Evolutionary conservation across 306 rosid genomes (phyloP).

Genomic region (Cicer bijugum): DNA sequence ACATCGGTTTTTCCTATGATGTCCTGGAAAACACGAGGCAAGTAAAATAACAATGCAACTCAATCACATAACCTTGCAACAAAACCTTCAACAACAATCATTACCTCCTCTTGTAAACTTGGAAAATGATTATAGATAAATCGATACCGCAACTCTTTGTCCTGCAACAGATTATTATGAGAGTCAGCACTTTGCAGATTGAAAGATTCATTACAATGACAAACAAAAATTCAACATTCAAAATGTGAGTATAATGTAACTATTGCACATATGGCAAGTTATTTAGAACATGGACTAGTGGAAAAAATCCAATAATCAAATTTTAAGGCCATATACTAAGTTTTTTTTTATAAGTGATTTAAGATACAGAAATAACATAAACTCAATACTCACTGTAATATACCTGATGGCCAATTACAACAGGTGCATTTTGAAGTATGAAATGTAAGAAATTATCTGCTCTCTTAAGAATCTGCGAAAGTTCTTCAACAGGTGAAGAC

Average conservation of each 20-base stretch:
- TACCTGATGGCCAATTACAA: conserved; percentile 99
- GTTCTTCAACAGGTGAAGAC: conserved; percentile 86
- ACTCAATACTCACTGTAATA: conserved; percentile 43
- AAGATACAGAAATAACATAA: conserved; percentile 30
- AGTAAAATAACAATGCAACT: conserved; percentile 32
- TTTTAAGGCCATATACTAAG: neutral
- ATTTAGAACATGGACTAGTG: neutral
- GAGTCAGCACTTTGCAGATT: conserved; percentile 34
- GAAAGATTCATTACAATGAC: conserved; percentile 11
- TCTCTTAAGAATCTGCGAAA: conserved; percentile 64
- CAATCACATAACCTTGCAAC: conserved; percentile 46
- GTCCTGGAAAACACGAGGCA: conserved; percentile 57
- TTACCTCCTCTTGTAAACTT: conserved; percentile 94
- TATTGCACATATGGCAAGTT: conserved; percentile 2
- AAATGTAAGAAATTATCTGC: conserved; percentile 65
- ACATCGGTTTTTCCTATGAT: conserved; percentile 96
- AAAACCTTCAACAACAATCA: conserved; percentile 49
- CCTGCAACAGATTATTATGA: conserved; percentile 60
- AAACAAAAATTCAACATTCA: conserved; percentile 23
- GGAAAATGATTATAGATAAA: conserved; percentile 99
- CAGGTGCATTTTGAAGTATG: conserved; percentile 97
- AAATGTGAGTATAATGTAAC: conserved; percentile 19
- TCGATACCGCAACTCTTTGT: conserved; percentile 89
- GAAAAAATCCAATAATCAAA: conserved; percentile 2
- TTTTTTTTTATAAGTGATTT: neutral